Evolutionary conservation across 2,329 filamentous ascomycete genomes (phyloP), one percentile per base, ranked within the genome.

Genomic region (Ophidiomyces ophidiicola): DNA sequence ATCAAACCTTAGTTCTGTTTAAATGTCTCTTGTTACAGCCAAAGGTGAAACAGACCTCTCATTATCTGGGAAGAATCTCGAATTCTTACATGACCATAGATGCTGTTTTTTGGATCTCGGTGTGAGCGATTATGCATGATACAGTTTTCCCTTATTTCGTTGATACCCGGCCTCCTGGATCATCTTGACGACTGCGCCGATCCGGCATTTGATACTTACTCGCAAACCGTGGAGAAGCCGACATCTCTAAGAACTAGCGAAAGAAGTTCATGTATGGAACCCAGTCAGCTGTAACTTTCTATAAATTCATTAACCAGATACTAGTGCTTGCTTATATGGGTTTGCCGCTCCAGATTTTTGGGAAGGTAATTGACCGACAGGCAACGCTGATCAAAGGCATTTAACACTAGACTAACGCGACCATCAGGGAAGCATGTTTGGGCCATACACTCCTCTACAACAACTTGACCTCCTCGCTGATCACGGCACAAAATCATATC

Each of bases 111-210:
- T 53, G 87, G 90, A 46, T 86, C 88, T n/a, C 78, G 86, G 51
- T 96, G 90, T 61, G 90, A 98, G 61, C 75, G 82, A 48, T 67
- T 98, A 50, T 98, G 90, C 72, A 93, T 96, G 82, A 87, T 94
- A 63, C 90, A 98, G 60, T 98, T 96, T 65, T 90, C 88, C 30
- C 73, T 98, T 32, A 80, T 98, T 50, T 94, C 88, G 38, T 70
- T 98, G 53, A 92, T 98, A 65, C 90, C 90, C 32, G 86, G 87
- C 44, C 74, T 98, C 42, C 78, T 96, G 53, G 78, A 84, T 53
- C 85, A 82, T 52, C 72, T 98, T n/a, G 80, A 92, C 62, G 90
- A 98, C 63, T 92, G 84, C 53, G 88, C 90, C 35, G 86, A 94
- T 55, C 90, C 90, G n/a, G 80, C 87, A 31, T 74, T 96, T 58